phyloP scores from a whole-genome alignment of 352 stramenopile genomes.

The Pythium scleroteichum region DNA sequence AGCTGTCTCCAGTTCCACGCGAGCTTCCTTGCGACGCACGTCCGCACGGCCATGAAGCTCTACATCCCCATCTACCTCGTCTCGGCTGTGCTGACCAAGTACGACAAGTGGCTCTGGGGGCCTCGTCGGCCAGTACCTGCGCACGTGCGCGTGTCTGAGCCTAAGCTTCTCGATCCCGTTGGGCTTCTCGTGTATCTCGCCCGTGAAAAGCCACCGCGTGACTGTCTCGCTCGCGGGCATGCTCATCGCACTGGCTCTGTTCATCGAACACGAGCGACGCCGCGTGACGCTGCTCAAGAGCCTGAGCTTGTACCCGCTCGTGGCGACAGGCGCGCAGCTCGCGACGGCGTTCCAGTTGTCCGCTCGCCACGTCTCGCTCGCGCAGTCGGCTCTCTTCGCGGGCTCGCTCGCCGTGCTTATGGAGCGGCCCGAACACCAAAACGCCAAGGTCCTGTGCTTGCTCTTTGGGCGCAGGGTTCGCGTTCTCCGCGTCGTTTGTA shows the following conservation, averaged over 20 bases:
- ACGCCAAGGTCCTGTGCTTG: constrained; percentile 43
- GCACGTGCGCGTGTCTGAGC: constrained; percentile 67
- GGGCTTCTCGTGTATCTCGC: constrained; percentile 50
- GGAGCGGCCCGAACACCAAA: constrained; percentile 40
- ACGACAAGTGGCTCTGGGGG: constrained; percentile 68
- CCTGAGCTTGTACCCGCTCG: constrained; percentile 57
- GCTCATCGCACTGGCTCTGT: constrained; percentile 43
- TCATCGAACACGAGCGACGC: constrained; percentile 57
- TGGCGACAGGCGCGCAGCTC: constrained; percentile 31
- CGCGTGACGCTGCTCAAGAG: constrained; percentile 69
- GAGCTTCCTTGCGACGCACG: constrained; percentile 41
- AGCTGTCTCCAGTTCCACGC: constrained; percentile 52
- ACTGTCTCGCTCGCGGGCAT: constrained; percentile 35
- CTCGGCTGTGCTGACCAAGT: constrained; percentile 59
- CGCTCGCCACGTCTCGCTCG: constrained; percentile 26
- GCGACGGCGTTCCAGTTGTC: constrained; percentile 15
- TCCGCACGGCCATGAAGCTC: constrained; percentile 51
- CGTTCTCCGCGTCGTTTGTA: no score
- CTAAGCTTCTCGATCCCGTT: constrained; percentile 64
- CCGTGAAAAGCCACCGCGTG: constrained; percentile 36
- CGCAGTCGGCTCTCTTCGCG: constrained; percentile 55
- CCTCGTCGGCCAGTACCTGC: constrained; percentile 69
- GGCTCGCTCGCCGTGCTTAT: constrained; percentile 55
- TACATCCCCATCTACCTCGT: constrained; percentile 74
- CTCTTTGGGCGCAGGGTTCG: constrained; percentile 47